Evolutionary conservation across 2,329 filamentous ascomycete species (phyloP).

Genomic region (Aspergillus hortae): DNA sequence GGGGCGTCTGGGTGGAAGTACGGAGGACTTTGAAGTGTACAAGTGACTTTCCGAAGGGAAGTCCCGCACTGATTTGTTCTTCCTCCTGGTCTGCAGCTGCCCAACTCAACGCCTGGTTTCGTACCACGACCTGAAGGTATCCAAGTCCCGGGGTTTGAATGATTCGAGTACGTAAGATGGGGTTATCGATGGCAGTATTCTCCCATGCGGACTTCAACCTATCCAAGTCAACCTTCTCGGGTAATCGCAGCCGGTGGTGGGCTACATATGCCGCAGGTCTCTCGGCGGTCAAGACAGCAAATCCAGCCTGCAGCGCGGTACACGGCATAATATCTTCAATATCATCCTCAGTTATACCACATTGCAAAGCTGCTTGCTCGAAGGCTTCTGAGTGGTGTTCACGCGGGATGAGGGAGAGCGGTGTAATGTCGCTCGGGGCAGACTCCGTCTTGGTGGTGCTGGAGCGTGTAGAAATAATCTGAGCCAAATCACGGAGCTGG

Average conservation of each 20-base stretch:
- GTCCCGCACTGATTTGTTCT: not conserved
- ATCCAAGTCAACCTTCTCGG: slow-evolving; percentile 8
- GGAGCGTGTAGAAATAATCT: not conserved
- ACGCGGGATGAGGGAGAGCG: slow-evolving; percentile 1
- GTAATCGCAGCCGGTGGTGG: slow-evolving; percentile 6
- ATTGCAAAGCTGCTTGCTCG: not conserved
- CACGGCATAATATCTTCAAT: slow-evolving; percentile 23
- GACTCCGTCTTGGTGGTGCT: not conserved
- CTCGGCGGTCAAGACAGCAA: slow-evolving; percentile 20
- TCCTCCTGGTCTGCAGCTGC: not conserved
- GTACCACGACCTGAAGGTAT: slow-evolving; percentile 2
- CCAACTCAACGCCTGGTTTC: not conserved
- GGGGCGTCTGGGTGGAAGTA: not conserved
- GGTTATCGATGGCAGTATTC: slow-evolving; percentile 12
- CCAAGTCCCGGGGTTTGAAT: not conserved
- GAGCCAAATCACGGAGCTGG: not conserved
- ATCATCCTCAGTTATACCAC: not conserved
- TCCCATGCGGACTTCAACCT: slow-evolving; percentile 10
- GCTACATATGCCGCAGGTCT: slow-evolving; percentile 7
- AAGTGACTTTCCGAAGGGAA: slow-evolving; percentile 6
- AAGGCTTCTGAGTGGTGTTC: not conserved
- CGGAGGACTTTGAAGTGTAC: slow-evolving; percentile 1
- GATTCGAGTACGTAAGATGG: slow-evolving; percentile 7
- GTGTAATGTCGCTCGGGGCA: not conserved
- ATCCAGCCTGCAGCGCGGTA: slow-evolving; percentile 23